Conservation (phyloP, 2,329 filamentous ascomycete species). For the Cytospora piceae region DNA sequence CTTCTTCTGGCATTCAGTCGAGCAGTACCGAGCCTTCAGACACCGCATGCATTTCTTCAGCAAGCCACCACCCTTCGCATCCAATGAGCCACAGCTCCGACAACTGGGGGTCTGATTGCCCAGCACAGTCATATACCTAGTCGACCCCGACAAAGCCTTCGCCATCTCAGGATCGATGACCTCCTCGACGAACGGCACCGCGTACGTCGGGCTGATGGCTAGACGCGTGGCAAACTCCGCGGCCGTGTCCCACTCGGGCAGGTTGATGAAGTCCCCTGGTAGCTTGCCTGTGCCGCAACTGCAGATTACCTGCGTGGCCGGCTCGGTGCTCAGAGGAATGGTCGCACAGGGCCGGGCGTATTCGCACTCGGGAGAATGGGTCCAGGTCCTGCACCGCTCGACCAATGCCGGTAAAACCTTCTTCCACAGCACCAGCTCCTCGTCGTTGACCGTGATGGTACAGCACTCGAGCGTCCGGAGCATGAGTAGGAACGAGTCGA, state of each 20-base stretch:
- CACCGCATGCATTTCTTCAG: constrained; percentile 53
- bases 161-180: constrained; percentile 4
- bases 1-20: constrained; percentile 54
- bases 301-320: constrained; percentile 47
- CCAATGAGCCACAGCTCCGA: constrained; percentile 42
- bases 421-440: constrained; percentile 62
- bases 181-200: constrained; percentile 49
- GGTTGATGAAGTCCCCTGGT: constrained; percentile 43
- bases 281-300: constrained; percentile 50
- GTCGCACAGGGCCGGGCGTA: constrained; percentile 43
- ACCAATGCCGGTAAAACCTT: constrained; percentile 47
- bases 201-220: constrained; percentile 60
- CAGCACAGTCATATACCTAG: neutral
- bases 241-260: constrained; percentile 50
- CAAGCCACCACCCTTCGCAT: constrained; percentile 36
- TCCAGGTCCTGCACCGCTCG: constrained; percentile 55
- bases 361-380: constrained; percentile 47
- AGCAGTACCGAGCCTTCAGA: constrained; percentile 53
- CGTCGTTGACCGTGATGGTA: constrained; percentile 49
- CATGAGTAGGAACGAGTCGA: constrained; percentile 46
- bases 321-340: constrained; percentile 45
- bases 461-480: constrained; percentile 43
- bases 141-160: neutral
- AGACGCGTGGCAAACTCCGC: constrained; percentile 54
- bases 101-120: constrained; percentile 35